These are phyloP conservation scores for Physaria fendleri DNA, from an alignment of 345 rosid species.

Conservation along the genomic window DNA sequence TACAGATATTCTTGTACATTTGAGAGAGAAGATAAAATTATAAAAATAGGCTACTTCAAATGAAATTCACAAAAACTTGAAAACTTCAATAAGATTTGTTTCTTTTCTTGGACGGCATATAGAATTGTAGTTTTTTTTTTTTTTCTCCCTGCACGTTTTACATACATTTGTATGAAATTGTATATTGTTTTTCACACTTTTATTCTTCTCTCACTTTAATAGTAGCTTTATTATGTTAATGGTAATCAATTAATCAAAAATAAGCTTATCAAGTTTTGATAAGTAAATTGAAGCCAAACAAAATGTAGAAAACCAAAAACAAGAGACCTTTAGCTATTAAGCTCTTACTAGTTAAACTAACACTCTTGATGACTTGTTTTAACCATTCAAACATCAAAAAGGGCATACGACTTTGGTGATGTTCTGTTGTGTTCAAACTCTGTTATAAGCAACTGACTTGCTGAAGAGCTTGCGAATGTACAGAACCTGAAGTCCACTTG, in stretches of 20 bases:
- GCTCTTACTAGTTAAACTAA: slow-evolving; percentile 15
- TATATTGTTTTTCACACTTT: neutral
- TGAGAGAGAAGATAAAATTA: no score
- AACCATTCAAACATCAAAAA: neutral
- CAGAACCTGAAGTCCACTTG: slow-evolving; percentile 68
- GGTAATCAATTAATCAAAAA: neutral
- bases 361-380: slow-evolving; percentile 10
- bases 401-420: neutral
- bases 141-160: neutral
- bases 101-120: neutral
- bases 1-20: no score
- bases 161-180: neutral
- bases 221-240: neutral
- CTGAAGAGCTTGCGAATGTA: slow-evolving; percentile 92
- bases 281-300: slow-evolving; percentile 2
- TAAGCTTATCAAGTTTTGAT: slow-evolving; percentile 3
- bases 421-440: slow-evolving; percentile 46
- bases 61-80: no score
- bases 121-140: slow-evolving; percentile 7
- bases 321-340: neutral
- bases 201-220: neutral
- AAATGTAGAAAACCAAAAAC: slow-evolving; percentile 15
- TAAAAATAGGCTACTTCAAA: no score
- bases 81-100: neutral
- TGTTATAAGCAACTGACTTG: slow-evolving; percentile 83